Percentiles rank a stretch among this genome's conserved stretches.
These are phyloP conservation scores for Eutrema yunnanense DNA, from an alignment of 345 rosid genomes.

Conservation along the genomic window DNA sequence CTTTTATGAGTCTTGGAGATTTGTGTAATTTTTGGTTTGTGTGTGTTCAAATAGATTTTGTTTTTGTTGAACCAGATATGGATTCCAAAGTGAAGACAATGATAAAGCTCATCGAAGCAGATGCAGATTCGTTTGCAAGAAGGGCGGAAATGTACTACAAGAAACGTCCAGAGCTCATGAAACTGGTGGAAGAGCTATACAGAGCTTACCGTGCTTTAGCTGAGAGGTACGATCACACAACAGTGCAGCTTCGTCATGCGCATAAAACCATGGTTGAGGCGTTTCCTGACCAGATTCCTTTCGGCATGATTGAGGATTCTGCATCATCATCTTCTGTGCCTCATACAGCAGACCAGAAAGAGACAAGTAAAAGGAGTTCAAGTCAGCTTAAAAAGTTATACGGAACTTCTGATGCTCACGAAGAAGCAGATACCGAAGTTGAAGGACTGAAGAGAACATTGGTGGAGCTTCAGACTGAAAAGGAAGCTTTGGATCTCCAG, in stretches of 20 bases:
- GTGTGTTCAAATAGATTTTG: neutral
- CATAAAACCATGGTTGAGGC: slow-evolving; percentile 86
- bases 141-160: slow-evolving; percentile 98
- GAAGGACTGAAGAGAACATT: slow-evolving; percentile 53
- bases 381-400: slow-evolving; percentile 45
- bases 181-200: slow-evolving; percentile 93
- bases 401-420: slow-evolving; percentile 25
- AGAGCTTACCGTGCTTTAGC: slow-evolving; percentile 98
- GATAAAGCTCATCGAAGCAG: slow-evolving; percentile 98
- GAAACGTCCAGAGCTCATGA: slow-evolving; percentile 98
- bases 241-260: slow-evolving; percentile 78
- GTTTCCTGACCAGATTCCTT: slow-evolving; percentile 81
- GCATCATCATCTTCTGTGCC: slow-evolving; percentile 47
- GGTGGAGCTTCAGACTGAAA: slow-evolving; percentile 66
- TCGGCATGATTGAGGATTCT: slow-evolving; percentile 51
- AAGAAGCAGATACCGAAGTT: slow-evolving; percentile 53
- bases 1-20: neutral
- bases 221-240: slow-evolving; percentile 95
- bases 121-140: slow-evolving; percentile 99
- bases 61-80: slow-evolving; percentile 53
- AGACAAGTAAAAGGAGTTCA: slow-evolving; percentile 39
- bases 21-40: neutral
- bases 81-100: slow-evolving; percentile 87
- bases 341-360: slow-evolving; percentile 34
- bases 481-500: slow-evolving; percentile 49